Percentiles rank a stretch among this genome's conserved stretches.
These are phyloP conservation scores for Cryptococcus sp. DNA, from an alignment of 1,284 basidiomycete genomes.

Conservation along the genomic window DNA sequence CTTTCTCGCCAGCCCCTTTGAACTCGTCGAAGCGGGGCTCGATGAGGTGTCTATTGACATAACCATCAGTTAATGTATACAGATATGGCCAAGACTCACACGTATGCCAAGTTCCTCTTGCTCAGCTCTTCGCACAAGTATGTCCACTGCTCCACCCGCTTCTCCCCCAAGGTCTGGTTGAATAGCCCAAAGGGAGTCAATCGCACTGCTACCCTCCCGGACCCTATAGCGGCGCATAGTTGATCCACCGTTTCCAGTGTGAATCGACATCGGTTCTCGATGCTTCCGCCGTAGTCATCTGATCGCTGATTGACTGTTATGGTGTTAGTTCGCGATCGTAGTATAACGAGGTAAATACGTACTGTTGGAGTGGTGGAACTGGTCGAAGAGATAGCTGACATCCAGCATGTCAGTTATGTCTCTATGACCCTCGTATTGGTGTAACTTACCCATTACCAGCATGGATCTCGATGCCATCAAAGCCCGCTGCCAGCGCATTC, in stretches of 20 bases:
- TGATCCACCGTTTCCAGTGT: slow-evolving; percentile 29
- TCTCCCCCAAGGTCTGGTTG: slow-evolving; percentile 32
- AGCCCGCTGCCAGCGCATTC: slow-evolving; percentile 32
- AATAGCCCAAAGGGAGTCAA: slow-evolving; percentile 42
- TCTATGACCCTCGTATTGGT: not conserved
- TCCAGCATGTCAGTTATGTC: not conserved
- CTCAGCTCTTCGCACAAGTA: slow-evolving; percentile 31
- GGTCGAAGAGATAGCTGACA: slow-evolving; percentile 33
- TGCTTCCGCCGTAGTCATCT: slow-evolving; percentile 37
- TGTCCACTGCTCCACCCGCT: slow-evolving; percentile 39
- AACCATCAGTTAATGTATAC: not conserved
- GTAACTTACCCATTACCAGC: slow-evolving; percentile 32
- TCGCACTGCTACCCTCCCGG: slow-evolving; percentile 32
- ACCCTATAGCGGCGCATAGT: slow-evolving; percentile 30
- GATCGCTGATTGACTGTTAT: slow-evolving; percentile 27
- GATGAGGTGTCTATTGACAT: slow-evolving; percentile 24
- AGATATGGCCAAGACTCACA: slow-evolving; percentile 16
- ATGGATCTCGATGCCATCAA: slow-evolving; percentile 46
- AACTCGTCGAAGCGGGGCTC: slow-evolving; percentile 46
- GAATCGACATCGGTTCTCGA: slow-evolving; percentile 34
- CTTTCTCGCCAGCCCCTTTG: slow-evolving; percentile 22
- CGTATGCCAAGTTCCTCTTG: slow-evolving; percentile 23
- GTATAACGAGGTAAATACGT: not conserved
- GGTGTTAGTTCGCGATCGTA: not conserved
- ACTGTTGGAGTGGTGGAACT: slow-evolving; percentile 38